phyloP scores from a whole-genome alignment of 805 yeast genomes.

The Suhomyces kilbournensis region DNA sequence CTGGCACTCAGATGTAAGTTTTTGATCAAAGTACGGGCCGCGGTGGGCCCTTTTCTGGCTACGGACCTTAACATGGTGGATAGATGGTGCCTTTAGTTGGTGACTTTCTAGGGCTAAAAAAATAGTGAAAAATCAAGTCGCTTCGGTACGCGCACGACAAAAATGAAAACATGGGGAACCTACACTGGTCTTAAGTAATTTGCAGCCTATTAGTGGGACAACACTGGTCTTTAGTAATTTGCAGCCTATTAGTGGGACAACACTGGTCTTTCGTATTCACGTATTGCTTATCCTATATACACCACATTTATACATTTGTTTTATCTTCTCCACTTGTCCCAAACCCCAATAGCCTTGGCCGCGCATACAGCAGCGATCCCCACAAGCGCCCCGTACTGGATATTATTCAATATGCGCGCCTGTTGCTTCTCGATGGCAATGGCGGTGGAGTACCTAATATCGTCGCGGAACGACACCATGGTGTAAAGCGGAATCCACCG shows the following conservation, averaged over 20 bases:
- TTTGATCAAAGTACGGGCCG: neutral
- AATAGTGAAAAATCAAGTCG: neutral
- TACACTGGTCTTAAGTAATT: no score
- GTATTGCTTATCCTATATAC: neutral
- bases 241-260: no score
- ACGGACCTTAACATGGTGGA: constrained; percentile 6
- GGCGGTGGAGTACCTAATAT: constrained; percentile 73
- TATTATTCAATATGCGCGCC: constrained; percentile 41
- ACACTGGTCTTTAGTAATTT: no score
- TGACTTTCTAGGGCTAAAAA: neutral
- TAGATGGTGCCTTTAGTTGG: neutral
- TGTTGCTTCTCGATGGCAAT: constrained; percentile 55
- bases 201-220: no score
- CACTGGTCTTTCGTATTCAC: no score
- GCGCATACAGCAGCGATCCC: constrained; percentile 6
- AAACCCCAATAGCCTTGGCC: constrained; percentile 5
- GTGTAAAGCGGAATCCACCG: constrained; percentile 84
- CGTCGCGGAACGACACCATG: constrained; percentile 87
- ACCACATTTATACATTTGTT: neutral
- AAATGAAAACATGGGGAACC: no score
- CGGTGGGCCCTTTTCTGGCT: constrained; percentile 2
- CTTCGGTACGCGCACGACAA: neutral
- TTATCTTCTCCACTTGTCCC: constrained; percentile 5
- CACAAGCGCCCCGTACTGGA: constrained; percentile 19
- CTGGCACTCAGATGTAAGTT: constrained; percentile 16